A percentile compares a stretch with the other conserved stretches of the same genome.
These are phyloP conservation scores for Malus sieversii DNA, from an alignment of 306 rosid genomes.

Conservation along the genomic window DNA sequence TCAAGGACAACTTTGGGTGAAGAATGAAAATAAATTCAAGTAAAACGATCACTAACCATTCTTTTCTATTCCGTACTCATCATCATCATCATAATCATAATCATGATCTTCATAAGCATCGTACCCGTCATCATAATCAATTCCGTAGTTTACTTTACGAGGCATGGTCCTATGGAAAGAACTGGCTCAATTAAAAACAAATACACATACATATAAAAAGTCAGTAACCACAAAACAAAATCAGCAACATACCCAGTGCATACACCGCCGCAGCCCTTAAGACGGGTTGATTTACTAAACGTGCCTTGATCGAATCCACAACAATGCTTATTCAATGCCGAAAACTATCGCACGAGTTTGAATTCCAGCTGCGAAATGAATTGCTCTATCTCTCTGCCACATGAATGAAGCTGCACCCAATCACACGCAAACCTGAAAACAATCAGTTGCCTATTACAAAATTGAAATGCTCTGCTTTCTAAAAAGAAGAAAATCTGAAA, in stretches of 20 bases:
- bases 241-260: conserved; percentile 12
- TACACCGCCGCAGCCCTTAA: not conserved
- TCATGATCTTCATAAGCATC: conserved; percentile 45
- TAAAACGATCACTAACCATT: conserved; percentile 34
- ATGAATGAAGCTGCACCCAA: conserved; percentile 24
- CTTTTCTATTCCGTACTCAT: conserved; percentile 35
- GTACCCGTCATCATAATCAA: conserved; percentile 52
- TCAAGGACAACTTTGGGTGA: not conserved
- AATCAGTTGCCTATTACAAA: not conserved
- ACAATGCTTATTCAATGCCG: not conserved
- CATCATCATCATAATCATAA: conserved; percentile 24
- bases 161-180: conserved; percentile 51
- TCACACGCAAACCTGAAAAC: not conserved
- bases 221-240: not conserved
- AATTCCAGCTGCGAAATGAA: not conserved
- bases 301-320: conserved; percentile 3
- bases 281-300: not conserved
- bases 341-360: not conserved
- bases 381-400: conserved; percentile 11
- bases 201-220: not conserved
- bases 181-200: not conserved
- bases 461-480: not conserved
- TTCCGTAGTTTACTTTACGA: conserved; percentile 58
- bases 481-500: too few species aligned
- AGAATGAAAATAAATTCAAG: not conserved